Percentiles rank a stretch among this genome's conserved stretches.
Conservation (phyloP, 345 rosid species). For the Pugionium cornutum region DNA sequence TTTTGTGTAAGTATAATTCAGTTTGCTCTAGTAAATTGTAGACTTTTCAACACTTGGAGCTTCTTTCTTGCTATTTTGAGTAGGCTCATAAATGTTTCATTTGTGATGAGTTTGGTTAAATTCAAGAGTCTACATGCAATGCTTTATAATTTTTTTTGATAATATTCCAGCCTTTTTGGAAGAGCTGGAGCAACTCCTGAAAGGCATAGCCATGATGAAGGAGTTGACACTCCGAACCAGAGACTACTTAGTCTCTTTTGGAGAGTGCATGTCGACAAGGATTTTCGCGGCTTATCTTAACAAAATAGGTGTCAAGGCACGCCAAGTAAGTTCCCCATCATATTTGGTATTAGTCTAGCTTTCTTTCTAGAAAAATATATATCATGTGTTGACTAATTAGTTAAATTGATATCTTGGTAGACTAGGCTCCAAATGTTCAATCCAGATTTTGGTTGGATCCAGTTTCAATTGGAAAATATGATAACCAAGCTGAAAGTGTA, state of each 20-base stretch:
- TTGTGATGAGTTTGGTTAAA: constrained; percentile 27
- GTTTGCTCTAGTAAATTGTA: constrained; percentile 18
- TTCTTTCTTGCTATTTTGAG: constrained; percentile 13
- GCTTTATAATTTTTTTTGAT: constrained; percentile 6
- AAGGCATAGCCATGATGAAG: constrained; percentile 96
- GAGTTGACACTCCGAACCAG: constrained; percentile 82
- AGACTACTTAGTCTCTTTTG: constrained; percentile 95
- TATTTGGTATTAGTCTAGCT: not conserved
- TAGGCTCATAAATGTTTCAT: constrained; percentile 6
- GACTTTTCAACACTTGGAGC: constrained; percentile 5
- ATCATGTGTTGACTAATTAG: constrained; percentile 18
- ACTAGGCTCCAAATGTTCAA: constrained; percentile 16
- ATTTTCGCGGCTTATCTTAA: constrained; percentile 90
- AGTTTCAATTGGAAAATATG: not conserved
- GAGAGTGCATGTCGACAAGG: constrained; percentile 97
- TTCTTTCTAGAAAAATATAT: not conserved
- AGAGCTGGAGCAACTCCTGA: constrained; percentile 85
- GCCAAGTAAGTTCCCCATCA: constrained; percentile 62
- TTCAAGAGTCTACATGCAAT: constrained; percentile 3
- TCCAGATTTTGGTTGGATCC: not conserved
- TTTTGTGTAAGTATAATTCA: constrained; percentile 54
- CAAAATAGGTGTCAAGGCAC: constrained; percentile 77
- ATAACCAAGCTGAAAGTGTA: not conserved
- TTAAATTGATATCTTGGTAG: not conserved
- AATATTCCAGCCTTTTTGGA: constrained; percentile 63